Conservation (phyloP, 2,329 filamentous ascomycete species). For the Emericellopsis atlantica region DNA sequence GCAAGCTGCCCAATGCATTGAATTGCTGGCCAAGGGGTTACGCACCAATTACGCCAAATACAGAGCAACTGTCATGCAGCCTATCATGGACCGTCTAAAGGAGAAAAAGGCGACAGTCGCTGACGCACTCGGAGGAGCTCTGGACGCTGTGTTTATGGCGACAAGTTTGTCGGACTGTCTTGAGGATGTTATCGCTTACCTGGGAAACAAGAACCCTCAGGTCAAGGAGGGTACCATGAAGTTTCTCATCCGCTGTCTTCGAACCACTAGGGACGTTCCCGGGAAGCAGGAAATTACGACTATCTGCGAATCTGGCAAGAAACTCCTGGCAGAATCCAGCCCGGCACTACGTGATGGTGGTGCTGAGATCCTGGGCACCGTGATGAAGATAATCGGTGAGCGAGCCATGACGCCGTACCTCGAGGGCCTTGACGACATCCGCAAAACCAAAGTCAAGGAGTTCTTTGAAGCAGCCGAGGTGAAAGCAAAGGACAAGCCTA, state of each 20-base stretch:
- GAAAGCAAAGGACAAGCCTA: slow-evolving; percentile 57
- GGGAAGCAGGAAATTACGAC: slow-evolving; percentile 70
- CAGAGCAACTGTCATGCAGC: slow-evolving; percentile 65
- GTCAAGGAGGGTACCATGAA: slow-evolving; percentile 93
- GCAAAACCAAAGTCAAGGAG: slow-evolving; percentile 92
- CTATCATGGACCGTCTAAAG: slow-evolving; percentile 91
- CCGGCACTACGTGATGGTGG: slow-evolving; percentile 78
- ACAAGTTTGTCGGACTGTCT: slow-evolving; percentile 73
- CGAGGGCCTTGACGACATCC: slow-evolving; percentile 87
- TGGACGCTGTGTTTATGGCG: slow-evolving; percentile 56
- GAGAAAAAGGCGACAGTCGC: slow-evolving; percentile 89
- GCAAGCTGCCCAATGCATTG: slow-evolving; percentile 84
- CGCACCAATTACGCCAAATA: slow-evolving; percentile 71
- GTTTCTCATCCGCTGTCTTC: slow-evolving; percentile 81
- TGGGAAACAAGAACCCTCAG: slow-evolving; percentile 93
- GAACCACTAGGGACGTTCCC: slow-evolving; percentile 72
- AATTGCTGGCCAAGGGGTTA: slow-evolving; percentile 76
- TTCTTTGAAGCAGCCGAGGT: slow-evolving; percentile 55
- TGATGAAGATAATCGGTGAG: slow-evolving; percentile 99
- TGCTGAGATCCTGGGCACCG: slow-evolving; percentile 80
- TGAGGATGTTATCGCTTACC: slow-evolving; percentile 76
- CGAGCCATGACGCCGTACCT: slow-evolving; percentile 87
- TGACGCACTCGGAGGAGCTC: slow-evolving; percentile 73
- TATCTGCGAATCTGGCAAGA: slow-evolving; percentile 82
- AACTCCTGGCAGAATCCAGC: slow-evolving; percentile 78